Conservation (phyloP, 2,329 filamentous ascomycete species). For the Aspergillus fructus region DNA sequence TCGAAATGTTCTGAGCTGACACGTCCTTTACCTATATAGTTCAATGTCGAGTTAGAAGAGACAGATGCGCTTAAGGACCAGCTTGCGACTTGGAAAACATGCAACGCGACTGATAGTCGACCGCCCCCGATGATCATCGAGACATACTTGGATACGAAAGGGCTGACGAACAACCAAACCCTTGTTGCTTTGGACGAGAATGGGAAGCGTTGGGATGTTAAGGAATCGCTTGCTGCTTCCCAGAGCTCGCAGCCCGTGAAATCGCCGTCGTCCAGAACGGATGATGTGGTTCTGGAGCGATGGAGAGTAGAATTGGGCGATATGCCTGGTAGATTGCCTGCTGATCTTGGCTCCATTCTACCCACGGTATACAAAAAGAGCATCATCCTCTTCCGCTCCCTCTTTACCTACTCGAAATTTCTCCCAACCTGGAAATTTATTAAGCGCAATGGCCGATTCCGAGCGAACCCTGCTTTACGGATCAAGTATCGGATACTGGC, state of each 20-base stretch:
- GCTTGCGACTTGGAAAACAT: conserved; percentile 75
- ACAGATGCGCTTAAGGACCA: conserved; percentile 84
- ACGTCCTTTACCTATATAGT: conserved; percentile 55
- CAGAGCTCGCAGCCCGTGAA: conserved; percentile 42
- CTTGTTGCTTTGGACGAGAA: conserved; percentile 84
- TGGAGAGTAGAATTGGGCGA: conserved; percentile 84
- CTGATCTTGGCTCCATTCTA: conserved; percentile 60
- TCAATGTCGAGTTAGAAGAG: conserved; percentile 91
- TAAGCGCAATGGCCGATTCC: conserved; percentile 69
- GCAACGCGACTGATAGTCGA: conserved; percentile 71
- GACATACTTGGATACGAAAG: conserved; percentile 78
- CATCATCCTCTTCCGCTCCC: conserved; percentile 87
- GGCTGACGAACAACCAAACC: conserved; percentile 78
- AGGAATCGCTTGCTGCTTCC: conserved; percentile 73
- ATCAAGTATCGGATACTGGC: conserved; percentile 78
- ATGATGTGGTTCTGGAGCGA: conserved; percentile 82
- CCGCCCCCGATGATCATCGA: conserved; percentile 88
- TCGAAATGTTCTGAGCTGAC: not conserved
- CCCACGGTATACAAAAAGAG: conserved; percentile 96
- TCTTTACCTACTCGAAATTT: conserved; percentile 79
- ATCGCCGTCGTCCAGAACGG: conserved; percentile 50
- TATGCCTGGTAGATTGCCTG: conserved; percentile 53
- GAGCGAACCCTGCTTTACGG: conserved; percentile 62
- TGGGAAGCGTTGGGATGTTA: conserved; percentile 89
- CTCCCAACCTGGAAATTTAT: conserved; percentile 85